A percentile compares a stretch with the other conserved stretches of the same genome.
Conservation (phyloP, 2,329 filamentous ascomycete genomes). For the Penicillium occitanis region DNA sequence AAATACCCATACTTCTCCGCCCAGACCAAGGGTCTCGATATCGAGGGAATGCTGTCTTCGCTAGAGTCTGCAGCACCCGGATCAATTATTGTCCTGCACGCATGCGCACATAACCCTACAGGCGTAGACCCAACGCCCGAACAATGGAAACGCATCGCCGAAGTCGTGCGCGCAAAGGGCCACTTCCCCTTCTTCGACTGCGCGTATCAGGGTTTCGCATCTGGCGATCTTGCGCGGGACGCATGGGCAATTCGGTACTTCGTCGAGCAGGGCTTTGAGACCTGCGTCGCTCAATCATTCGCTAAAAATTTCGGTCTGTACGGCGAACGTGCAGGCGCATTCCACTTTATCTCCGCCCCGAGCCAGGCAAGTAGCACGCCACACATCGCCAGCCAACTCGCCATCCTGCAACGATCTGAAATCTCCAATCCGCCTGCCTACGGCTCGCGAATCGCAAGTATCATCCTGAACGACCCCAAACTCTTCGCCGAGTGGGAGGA, state of each 20-base stretch:
- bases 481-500: constrained; percentile 92
- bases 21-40: constrained; percentile 85
- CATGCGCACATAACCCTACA: constrained; percentile 97
- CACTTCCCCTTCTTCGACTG: constrained; percentile 99
- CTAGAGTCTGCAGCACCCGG: constrained; percentile 70
- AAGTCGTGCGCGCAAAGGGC: constrained; percentile 70
- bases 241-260: constrained; percentile 95
- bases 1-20: constrained; percentile 94
- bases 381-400: constrained; percentile 80
- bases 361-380: constrained; percentile 59
- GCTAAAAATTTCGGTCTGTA: constrained; percentile 78
- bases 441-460: constrained; percentile 82
- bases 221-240: constrained; percentile 80
- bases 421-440: constrained; percentile 97
- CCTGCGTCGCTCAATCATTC: constrained; percentile 60
- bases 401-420: constrained; percentile 92
- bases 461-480: constrained; percentile 75
- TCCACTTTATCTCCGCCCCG: constrained; percentile 84
- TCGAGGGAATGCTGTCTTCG: constrained; percentile 77
- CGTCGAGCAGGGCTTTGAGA: constrained; percentile 81
- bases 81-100: constrained; percentile 87
- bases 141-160: constrained; percentile 90
- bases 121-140: constrained; percentile 91
- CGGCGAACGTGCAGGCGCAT: constrained; percentile 91
- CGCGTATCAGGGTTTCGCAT: constrained; percentile 97